Base-by-base conservation (phyloP, 805 yeast genomes). In the Starmerella cellae region DNA sequence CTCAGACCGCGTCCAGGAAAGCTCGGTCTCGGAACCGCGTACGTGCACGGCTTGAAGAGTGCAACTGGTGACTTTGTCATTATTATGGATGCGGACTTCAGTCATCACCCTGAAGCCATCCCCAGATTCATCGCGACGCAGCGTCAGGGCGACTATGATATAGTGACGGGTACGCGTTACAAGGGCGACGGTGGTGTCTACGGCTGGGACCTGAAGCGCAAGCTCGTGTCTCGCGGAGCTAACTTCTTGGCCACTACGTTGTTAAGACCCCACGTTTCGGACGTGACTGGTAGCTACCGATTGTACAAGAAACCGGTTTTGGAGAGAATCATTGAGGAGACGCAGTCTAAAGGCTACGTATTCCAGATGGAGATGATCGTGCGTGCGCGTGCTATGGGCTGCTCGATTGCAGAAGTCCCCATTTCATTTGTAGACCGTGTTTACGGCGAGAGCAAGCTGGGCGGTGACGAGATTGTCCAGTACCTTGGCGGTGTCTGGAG, bases 301-400 rank as follows among this genome's bases (percentile, higher is more conserved):
- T 69, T 79, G 51, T 79, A 80, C 67, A 78, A 77, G 60, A 79
- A 78, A 60, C 73, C 69, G 4, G 85, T 71, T 2, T 68, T 79
- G 59, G 71, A 74, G 48, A 72, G 75, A 56, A 71, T 80, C 49
- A 80, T 79, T 49, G 71, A 66, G 38, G 79, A 69, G 45, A 79
- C 87, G 37, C 69, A 72, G 56, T 74, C 82, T 29, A 79, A 80
- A 63, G 88, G 88, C 39, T 79, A 80, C 54, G 88, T 80, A 33
- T 79, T 79, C 73, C 88, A 79, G 64, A 79, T 79, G 88, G 88
- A 79, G 63, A 79, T 79, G 85, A 77, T 79, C 74, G 88, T 79
- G 20, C 73, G 88, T 52, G 88, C 88, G 32, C 70, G 82, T 57
- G 67, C 77, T n/a, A 63, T 77, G 58, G 79, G 78, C n/a, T 77